Evolutionary conservation across 2,329 filamentous ascomycete species (phyloP), one percentile per base, ranked within the genome.

Genomic region (Penicillium sp.): DNA sequence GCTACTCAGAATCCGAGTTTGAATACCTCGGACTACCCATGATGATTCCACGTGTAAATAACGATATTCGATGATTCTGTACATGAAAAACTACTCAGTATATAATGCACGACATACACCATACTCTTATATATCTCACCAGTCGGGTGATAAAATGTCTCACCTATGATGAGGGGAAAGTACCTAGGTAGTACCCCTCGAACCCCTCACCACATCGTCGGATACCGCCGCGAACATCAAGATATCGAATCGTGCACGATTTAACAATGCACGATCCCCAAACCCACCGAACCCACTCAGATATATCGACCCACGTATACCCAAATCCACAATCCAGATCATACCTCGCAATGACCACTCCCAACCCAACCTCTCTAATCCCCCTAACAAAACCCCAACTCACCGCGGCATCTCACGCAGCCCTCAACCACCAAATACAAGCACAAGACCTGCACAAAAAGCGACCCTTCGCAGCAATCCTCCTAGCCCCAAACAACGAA

Each of bases 401-500:
- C 47, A 65, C 72, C 38, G 65, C 68, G n/a, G 75, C 72, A 16
- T 70, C 80, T 36, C 61, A 70, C 11, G 68, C 69, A 46, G 77
- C 74, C 56, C 73, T 82, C 16, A 59, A 55, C 4, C 70, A 81
- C 21, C 80, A 82, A 68, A 68, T 68, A 5, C 69, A 75, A 4
- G 80, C 76, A 3, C 74, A 77, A 10, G 72, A 72, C 6, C 21
- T 64, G 16, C 77, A 80, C 60, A 71, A 71, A 50, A 82, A 82
- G 66, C 71, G 79, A 6, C 81, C 81, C 4, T 83, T 82, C 61
- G 78, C 76, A 9, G 79, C 78, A 1, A 72, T 78, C 31, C 73
- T 84, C 11, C 64, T 82, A 1, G 80, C 70, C 0, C 79, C 81
- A 0, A 79, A 82, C 69, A 80, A 82, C 61, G 69, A 73, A 61